Conservation (phyloP, 345 rosid genomes). For the Heritiera fomes region DNA sequence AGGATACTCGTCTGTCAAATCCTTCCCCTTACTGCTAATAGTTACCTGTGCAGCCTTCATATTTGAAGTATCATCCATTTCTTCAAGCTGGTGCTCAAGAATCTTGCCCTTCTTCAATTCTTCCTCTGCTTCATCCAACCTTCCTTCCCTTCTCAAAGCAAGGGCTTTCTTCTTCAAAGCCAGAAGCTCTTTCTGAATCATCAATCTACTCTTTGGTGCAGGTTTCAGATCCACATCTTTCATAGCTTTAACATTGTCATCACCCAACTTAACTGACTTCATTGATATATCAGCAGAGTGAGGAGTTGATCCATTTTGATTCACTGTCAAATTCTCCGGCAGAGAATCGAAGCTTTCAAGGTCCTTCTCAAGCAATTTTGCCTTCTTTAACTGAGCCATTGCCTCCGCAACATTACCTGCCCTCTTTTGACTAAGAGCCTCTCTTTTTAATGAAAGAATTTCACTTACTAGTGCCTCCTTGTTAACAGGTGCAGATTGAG, state of each 20-base stretch:
- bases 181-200: conserved; percentile 70
- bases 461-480: conserved; percentile 49
- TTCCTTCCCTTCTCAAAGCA: conserved; percentile 76
- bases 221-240: conserved; percentile 33
- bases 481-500: conserved; percentile 32
- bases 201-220: conserved; percentile 51
- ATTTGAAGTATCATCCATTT: conserved; percentile 50
- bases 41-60: conserved; percentile 28
- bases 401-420: conserved; percentile 65
- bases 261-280: conserved; percentile 22
- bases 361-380: conserved; percentile 66
- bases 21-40: conserved; percentile 22
- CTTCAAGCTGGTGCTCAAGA: conserved; percentile 74
- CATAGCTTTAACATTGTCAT: conserved; percentile 21
- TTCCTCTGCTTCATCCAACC: conserved; percentile 65
- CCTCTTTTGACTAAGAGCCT: conserved; percentile 62
- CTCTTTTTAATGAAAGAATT: conserved; percentile 57
- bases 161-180: conserved; percentile 74
- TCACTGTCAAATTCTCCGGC: conserved; percentile 2
- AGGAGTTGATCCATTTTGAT: conserved; percentile 21
- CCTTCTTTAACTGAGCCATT: conserved; percentile 71
- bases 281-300: conserved; percentile 29
- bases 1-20: conserved; percentile 29
- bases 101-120: conserved; percentile 60
- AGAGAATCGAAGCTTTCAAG: conserved; percentile 41